These are phyloP conservation scores for Xylariaceae sp. DNA, from an alignment of 2,329 filamentous ascomycete genomes.

Conservation along the genomic window DNA sequence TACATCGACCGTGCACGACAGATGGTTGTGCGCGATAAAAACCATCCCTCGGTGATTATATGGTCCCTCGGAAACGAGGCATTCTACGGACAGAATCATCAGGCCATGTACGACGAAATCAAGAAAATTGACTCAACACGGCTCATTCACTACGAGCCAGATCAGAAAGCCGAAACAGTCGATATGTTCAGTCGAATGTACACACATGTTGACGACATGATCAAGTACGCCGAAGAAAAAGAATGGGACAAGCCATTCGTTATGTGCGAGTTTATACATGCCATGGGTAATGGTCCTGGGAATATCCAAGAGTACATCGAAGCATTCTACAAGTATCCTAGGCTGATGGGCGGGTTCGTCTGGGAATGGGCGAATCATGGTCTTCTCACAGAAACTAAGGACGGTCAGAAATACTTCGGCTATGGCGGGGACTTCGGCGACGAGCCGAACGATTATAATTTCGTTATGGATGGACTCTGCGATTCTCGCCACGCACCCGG, in stretches of 20 bases:
- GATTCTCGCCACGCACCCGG: slow-evolving; percentile 49
- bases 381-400: slow-evolving; percentile 41
- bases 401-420: slow-evolving; percentile 49
- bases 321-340: slow-evolving; percentile 57
- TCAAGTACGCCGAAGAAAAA: slow-evolving; percentile 38
- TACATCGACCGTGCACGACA: slow-evolving; percentile 67
- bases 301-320: slow-evolving; percentile 66
- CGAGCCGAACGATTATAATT: slow-evolving; percentile 57
- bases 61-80: slow-evolving; percentile 73
- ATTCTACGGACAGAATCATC: slow-evolving; percentile 67
- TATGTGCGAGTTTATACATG: slow-evolving; percentile 54
- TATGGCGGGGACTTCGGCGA: slow-evolving; percentile 64
- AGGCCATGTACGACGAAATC: slow-evolving; percentile 64
- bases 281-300: slow-evolving; percentile 73
- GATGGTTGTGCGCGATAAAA: slow-evolving; percentile 57
- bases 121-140: slow-evolving; percentile 55
- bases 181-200: slow-evolving; percentile 70
- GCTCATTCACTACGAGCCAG: slow-evolving; percentile 65
- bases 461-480: slow-evolving; percentile 56
- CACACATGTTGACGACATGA: slow-evolving; percentile 46
- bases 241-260: slow-evolving; percentile 57
- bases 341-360: slow-evolving; percentile 62
- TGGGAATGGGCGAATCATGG: slow-evolving; percentile 65
- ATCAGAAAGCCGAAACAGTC: slow-evolving; percentile 53
- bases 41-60: slow-evolving; percentile 64